Conservation (phyloP, 208 protist genomes). For the Crithidia acanthocephali region DNA sequence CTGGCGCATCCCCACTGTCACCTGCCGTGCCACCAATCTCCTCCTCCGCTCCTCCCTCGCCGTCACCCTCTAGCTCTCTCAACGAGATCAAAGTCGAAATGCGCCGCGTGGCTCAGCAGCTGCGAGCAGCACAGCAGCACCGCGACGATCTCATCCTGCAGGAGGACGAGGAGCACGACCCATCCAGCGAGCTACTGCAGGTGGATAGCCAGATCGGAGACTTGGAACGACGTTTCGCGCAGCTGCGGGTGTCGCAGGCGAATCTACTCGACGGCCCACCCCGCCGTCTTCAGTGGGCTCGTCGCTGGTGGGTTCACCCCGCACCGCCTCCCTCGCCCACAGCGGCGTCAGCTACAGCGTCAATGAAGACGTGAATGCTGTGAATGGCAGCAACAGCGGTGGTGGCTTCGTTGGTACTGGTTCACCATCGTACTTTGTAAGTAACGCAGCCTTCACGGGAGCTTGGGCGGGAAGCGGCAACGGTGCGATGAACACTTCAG, state of each 20-base stretch:
- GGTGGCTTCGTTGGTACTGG: background rate
- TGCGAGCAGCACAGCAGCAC: conserved; percentile 53
- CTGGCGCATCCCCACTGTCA: background rate
- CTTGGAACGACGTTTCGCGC: conserved; percentile 54
- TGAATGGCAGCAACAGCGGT: background rate
- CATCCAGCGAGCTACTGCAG: conserved; percentile 33
- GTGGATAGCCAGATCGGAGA: conserved; percentile 46
- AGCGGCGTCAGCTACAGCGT: background rate
- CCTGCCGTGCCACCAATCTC: background rate
- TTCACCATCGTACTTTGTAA: background rate
- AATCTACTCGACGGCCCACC: conserved; percentile 36
- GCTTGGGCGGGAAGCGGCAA: no score
- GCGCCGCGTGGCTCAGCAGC: conserved; percentile 40
- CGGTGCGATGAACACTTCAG: no score
- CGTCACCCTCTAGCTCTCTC: conserved; percentile 18
- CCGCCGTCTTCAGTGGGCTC: conserved; percentile 27
- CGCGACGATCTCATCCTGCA: conserved; percentile 74
- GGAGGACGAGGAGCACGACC: conserved; percentile 79
- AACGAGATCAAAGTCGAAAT: conserved; percentile 58
- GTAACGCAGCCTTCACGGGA: no score
- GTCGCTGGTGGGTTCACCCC: conserved; percentile 35
- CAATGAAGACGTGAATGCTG: no score
- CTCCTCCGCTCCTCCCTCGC: background rate
- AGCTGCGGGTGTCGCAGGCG: conserved; percentile 52
- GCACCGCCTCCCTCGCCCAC: conserved; percentile 15